Percentiles rank a stretch among this genome's conserved stretches.
Conservation (phyloP, 1,139 yeast species). For the Saccharomyces uvarum region DNA sequence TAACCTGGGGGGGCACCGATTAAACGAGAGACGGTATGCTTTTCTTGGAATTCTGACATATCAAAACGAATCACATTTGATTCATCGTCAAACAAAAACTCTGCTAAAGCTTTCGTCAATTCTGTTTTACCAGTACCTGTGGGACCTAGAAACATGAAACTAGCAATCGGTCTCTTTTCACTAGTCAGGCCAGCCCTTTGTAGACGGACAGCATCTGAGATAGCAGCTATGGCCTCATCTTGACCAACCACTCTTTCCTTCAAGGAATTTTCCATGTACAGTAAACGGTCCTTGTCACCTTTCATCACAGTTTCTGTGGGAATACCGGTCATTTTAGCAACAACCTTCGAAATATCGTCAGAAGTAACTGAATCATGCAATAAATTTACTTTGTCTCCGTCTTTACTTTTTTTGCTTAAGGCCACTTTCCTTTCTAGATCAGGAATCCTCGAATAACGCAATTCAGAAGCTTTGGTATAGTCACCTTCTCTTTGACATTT, state of each 20-base stretch:
- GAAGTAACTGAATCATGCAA: conserved; percentile 90
- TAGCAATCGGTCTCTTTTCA: conserved; percentile 90
- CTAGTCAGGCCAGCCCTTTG: conserved; percentile 95
- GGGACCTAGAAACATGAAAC: conserved; percentile 93
- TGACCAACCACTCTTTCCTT: conserved; percentile 84
- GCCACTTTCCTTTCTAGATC: conserved; percentile 60
- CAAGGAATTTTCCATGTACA: conserved; percentile 78
- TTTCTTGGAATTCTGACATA: conserved; percentile 96
- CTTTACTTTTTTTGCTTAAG: conserved; percentile 38
- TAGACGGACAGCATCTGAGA: conserved; percentile 88
- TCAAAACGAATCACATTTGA: conserved; percentile 82
- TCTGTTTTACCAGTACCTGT: conserved; percentile 98
- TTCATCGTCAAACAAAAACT: conserved; percentile 83
- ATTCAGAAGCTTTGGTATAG: conserved; percentile 79
- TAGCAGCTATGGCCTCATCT: conserved; percentile 84
- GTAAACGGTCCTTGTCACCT: conserved; percentile 85
- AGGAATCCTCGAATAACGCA: conserved; percentile 83
- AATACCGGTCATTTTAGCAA: conserved; percentile 91
- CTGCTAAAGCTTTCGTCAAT: conserved; percentile 83
- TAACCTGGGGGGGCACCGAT: conserved; percentile 98
- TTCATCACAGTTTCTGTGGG: conserved; percentile 88
- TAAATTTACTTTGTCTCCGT: conserved; percentile 33
- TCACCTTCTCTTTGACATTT: conserved; percentile 77
- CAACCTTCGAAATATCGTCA: conserved; percentile 87
- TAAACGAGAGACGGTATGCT: conserved; percentile 78